Percentiles rank a stretch among this genome's conserved stretches.
Conservation (phyloP, 2,329 filamentous ascomycete species). For the Zasmidium angulare region DNA sequence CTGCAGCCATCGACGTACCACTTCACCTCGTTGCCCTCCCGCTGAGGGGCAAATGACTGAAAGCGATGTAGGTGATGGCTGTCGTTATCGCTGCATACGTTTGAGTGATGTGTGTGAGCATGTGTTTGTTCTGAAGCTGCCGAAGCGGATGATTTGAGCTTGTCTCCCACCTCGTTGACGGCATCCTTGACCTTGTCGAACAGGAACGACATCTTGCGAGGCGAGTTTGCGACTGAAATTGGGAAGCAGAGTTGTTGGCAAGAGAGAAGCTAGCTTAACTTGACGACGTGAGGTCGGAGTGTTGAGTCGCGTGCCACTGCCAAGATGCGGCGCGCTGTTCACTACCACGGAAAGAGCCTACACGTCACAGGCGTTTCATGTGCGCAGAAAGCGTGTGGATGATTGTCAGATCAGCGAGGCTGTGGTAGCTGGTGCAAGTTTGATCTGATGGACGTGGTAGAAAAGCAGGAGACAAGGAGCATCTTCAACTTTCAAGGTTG, state of each 20-base stretch:
- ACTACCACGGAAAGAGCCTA: not conserved
- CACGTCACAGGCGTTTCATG: not conserved
- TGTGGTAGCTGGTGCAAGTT: too few relatives aligned
- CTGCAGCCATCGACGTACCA: conserved; percentile 85
- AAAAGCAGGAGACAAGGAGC: too few relatives aligned
- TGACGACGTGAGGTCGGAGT: not conserved
- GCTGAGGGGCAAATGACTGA: conserved; percentile 68
- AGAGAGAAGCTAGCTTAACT: not conserved
- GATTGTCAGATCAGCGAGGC: too few relatives aligned
- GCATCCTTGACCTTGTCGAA: conserved; percentile 57
- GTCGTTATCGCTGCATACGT: conserved; percentile 38
- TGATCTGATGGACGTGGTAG: too few relatives aligned
- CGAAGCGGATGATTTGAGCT: conserved; percentile 47
- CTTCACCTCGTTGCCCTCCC: conserved; percentile 71
- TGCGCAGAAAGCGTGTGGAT: not conserved
- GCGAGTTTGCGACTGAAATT: not conserved
- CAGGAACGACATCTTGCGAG: conserved; percentile 34
- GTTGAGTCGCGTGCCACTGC: not conserved
- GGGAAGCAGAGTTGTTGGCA: not conserved
- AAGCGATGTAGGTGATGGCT: conserved; percentile 53
- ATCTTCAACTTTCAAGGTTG: too few relatives aligned
- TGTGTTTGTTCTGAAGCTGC: conserved; percentile 47
- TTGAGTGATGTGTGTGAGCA: conserved; percentile 47
- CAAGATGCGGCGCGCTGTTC: not conserved
- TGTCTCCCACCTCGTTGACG: conserved; percentile 51